Percentiles rank a stretch among this genome's conserved stretches.
phyloP scores from a whole-genome alignment of 2,329 filamentous ascomycete species.

The Xylariaceae sp. region DNA sequence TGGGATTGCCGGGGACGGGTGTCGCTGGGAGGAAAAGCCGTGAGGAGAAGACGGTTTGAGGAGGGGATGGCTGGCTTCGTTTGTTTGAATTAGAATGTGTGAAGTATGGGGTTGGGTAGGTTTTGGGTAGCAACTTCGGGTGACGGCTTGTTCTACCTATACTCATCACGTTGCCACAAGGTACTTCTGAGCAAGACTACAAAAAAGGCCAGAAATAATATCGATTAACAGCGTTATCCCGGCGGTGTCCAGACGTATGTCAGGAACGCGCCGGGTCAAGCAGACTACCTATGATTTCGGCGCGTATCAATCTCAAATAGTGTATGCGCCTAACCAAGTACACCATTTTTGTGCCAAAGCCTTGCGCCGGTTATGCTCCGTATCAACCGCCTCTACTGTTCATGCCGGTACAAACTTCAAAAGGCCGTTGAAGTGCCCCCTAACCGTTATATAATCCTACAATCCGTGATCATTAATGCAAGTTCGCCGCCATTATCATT shows the following conservation, averaged over 20 bases:
- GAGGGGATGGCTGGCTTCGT: not conserved
- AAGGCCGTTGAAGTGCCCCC: conserved; percentile 6
- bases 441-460: conserved; percentile 4
- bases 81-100: not conserved
- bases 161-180: too few species aligned
- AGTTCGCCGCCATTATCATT: not conserved
- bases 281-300: not conserved
- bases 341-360: conserved; percentile 2
- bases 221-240: not conserved
- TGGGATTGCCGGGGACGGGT: conserved; percentile 12
- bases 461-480: conserved; percentile 4
- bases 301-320: not conserved
- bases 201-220: not conserved
- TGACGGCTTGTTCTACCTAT: too few species aligned
- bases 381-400: conserved; percentile 7
- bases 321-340: not conserved
- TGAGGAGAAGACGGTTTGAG: conserved; percentile 14
- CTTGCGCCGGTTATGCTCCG: conserved; percentile 12
- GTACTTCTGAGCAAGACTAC: too few species aligned
- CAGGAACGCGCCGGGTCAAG: not conserved
- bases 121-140: not conserved
- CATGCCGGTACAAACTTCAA: conserved; percentile 14
- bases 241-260: not conserved
- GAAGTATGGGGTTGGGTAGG: not conserved
- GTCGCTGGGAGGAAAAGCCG: not conserved